Evolutionary conservation across 805 yeast genomes (phyloP).

Genomic region (Komagataella pseudopastoris): DNA sequence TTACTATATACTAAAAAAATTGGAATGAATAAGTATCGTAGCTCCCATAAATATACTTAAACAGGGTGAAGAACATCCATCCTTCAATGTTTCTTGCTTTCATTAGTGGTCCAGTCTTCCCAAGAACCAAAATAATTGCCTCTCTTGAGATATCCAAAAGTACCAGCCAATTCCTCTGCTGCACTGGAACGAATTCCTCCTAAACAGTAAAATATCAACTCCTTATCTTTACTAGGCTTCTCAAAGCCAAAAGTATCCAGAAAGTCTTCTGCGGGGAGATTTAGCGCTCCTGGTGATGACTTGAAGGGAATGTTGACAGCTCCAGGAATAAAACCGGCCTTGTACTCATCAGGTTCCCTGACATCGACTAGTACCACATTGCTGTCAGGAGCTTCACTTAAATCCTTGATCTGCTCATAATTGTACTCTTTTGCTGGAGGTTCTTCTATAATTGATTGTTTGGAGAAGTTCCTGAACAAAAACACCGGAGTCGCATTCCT

Average conservation of each 20-base stretch:
- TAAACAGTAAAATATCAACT: conserved; percentile 79
- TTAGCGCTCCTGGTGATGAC: conserved; percentile 86
- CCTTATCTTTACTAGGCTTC: conserved; percentile 62
- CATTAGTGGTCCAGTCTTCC: conserved; percentile 55
- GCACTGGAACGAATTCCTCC: conserved; percentile 88
- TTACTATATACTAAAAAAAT: no score
- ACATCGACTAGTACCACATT: conserved; percentile 66
- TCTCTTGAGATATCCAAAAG: conserved; percentile 76
- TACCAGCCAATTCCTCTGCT: conserved; percentile 83
- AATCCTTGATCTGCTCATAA: conserved; percentile 20
- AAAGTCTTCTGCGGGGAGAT: conserved; percentile 67
- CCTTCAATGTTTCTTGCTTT: not conserved
- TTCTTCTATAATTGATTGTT: conserved; percentile 16
- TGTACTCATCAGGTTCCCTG: conserved; percentile 75
- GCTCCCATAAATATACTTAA: not conserved
- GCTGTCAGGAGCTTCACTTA: conserved; percentile 28
- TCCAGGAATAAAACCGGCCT: conserved; percentile 67
- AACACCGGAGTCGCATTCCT: not conserved
- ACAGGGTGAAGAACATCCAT: not conserved
- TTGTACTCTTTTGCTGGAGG: conserved; percentile 16
- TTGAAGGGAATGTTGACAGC: conserved; percentile 84
- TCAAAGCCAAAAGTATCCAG: conserved; percentile 66
- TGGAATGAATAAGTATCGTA: not conserved
- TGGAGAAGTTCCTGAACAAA: conserved; percentile 1
- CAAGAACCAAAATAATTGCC: conserved; percentile 82